Evolutionary conservation across 495 filamentous ascomycete species (phyloP), one percentile per base, ranked within the genome.

Genomic region (Parmelia sp.): DNA sequence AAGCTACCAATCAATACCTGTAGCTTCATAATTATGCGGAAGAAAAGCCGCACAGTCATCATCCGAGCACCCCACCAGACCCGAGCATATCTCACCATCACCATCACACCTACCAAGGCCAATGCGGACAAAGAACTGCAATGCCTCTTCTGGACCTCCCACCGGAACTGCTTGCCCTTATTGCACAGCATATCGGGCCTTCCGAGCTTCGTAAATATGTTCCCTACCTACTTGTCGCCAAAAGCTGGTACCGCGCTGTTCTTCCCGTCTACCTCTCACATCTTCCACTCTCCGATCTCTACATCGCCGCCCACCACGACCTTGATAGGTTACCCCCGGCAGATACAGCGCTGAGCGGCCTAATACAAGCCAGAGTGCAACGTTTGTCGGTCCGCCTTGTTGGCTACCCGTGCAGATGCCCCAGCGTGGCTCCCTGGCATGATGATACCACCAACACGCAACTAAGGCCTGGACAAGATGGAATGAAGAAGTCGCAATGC

Each of bases 261-360:
- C 62, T 58, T 9, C 62, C 62, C 0, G 62, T 64, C 27, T 64
- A 57, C 53, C 62, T 64, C 19, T 64, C 39, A 29, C 25, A 25
- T 8, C 55, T 64, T 5, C 21, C 42, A 10, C 29, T 64, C 33
- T 64, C 53, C 40, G 36, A 12, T 8, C 39, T 64, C 21, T 64
- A 64, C 23, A 53, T 64, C 5, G 29, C 53, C 53, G 57, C 61
- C 8, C 39, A 59, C 29, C 51, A 39, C 35, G 61, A 63, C n/a
- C 61, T 63, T 19, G 61, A 63, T 11, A 51, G 37, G 33, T n/a
- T 63, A 2, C 61, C 61, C n/a, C 61, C 51, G 19, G 5, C 11
- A 4, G 19, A 45, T n/a, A 14, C 37, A 23, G 35, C 61, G 1
- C 29, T 63, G 61, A 63, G 39, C 51, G 36, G 17, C 1, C 15